Evolutionary conservation across 164 flowering plant genomes (phyloP).

Genomic region (Sedum album): DNA sequence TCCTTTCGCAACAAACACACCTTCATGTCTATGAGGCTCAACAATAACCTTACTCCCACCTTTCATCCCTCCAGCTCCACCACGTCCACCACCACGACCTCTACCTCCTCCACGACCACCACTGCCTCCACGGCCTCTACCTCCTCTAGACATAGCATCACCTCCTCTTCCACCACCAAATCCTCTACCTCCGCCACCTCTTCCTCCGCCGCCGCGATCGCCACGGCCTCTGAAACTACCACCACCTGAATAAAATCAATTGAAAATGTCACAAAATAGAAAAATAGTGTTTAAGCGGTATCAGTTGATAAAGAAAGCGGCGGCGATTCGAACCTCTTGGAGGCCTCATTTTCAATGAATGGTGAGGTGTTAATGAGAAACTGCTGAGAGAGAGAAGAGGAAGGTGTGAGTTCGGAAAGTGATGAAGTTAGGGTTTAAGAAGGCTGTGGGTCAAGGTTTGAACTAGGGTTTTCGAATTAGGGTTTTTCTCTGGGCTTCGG

Average conservation of each 20-base stretch:
- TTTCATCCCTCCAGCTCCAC: slow-evolving; percentile 63
- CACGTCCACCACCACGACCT: slow-evolving; percentile 43
- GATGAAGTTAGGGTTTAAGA: neutral
- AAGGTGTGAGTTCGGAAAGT: neutral
- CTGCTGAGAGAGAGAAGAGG: neutral
- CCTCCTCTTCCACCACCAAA: slow-evolving; percentile 32
- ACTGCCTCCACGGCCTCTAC: slow-evolving; percentile 17
- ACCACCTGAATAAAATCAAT: slow-evolving; percentile 8
- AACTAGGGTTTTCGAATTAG: neutral
- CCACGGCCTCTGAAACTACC: slow-evolving; percentile 29
- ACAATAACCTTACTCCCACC: slow-evolving; percentile 84
- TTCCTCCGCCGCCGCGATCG: slow-evolving; percentile 22
- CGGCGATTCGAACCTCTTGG: slow-evolving; percentile 3
- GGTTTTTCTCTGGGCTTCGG: neutral
- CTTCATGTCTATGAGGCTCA: no score
- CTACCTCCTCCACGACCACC: slow-evolving; percentile 35
- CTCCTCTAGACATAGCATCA: slow-evolving; percentile 22
- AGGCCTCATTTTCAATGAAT: slow-evolving; percentile 6
- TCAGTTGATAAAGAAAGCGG: neutral
- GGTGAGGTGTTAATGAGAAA: neutral
- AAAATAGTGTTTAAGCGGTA: no score
- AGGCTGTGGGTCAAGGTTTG: neutral
- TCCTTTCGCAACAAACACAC: no score
- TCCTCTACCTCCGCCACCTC: slow-evolving; percentile 42
- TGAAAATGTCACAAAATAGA: neutral